Evolutionary conservation across 371 early-diverging fungal species (phyloP).

Genomic region (Haplosporangium sp.): DNA sequence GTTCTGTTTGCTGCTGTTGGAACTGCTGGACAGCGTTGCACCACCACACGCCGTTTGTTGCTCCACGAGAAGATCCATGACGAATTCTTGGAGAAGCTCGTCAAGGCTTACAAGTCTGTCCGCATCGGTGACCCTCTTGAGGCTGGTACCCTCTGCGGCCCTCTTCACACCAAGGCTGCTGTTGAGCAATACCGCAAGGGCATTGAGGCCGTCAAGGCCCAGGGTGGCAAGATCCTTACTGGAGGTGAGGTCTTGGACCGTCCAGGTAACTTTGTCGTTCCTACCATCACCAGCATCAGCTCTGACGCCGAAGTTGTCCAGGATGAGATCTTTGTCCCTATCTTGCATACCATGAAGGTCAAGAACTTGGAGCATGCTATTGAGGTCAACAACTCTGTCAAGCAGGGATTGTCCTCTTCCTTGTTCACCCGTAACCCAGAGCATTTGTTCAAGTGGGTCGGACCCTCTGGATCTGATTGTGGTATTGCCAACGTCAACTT

Average conservation of each 20-base stretch:
- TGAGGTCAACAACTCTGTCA: conserved; percentile 88
- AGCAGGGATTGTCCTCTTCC: conserved; percentile 91
- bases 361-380: conserved; percentile 91
- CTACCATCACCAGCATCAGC: conserved; percentile 89
- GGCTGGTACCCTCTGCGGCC: conserved; percentile 90
- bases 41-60: conserved; percentile 93
- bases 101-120: conserved; percentile 90
- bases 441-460: conserved; percentile 95
- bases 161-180: conserved; percentile 90
- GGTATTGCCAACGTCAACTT: conserved; percentile 98
- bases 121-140: conserved; percentile 92
- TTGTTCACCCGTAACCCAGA: conserved; percentile 88
- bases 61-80: conserved; percentile 95
- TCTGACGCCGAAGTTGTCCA: conserved; percentile 86
- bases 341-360: conserved; percentile 89
- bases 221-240: conserved; percentile 90
- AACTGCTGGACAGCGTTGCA: conserved; percentile 97
- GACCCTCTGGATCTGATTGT: conserved; percentile 94
- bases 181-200: conserved; percentile 83
- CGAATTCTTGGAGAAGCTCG: conserved; percentile 79
- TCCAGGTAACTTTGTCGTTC: conserved; percentile 94
- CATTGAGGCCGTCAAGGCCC: conserved; percentile 78
- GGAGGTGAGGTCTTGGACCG: conserved; percentile 84
- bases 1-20: conserved; percentile 97
- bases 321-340: conserved; percentile 96